phyloP scores from a whole-genome alignment of 257 asterid species.

The Solanum chiquidenum region DNA sequence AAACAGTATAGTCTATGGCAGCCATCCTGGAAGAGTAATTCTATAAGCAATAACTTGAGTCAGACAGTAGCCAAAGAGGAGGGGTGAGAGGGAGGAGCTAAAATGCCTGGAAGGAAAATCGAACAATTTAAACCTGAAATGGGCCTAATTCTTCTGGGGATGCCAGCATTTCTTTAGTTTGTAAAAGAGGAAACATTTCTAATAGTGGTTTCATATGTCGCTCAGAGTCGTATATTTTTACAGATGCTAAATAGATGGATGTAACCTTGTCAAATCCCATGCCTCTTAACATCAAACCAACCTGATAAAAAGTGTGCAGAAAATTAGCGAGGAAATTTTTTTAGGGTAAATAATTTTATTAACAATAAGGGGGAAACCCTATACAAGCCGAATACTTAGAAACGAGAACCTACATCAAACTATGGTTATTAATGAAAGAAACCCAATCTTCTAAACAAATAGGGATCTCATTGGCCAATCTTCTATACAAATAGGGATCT shows the following conservation, averaged over 20 bases:
- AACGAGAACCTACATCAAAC: neutral
- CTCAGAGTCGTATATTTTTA: conserved; percentile 82
- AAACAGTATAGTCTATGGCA: conserved; percentile 95
- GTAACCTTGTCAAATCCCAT: conserved; percentile 91
- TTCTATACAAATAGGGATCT: neutral
- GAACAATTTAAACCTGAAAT: conserved; percentile 57
- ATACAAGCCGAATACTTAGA: neutral
- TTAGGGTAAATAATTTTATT: neutral
- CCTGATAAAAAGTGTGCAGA: conserved; percentile 42
- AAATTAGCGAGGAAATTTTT: neutral
- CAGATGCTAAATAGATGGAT: conserved; percentile 89
- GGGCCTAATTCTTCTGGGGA: conserved; percentile 77
- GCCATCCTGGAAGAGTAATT: conserved; percentile 97
- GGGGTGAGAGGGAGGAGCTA: neutral
- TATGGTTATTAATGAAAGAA: neutral
- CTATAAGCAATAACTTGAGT: conserved; percentile 40
- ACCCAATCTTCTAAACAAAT: neutral
- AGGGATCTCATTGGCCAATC: neutral
- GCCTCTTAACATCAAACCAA: conserved; percentile 95
- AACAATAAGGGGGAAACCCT: neutral
- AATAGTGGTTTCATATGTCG: conserved; percentile 86
- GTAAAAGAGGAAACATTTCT: conserved; percentile 90
- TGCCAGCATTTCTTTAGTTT: conserved; percentile 88
- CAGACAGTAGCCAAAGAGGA: conserved; percentile 6
- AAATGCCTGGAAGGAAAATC: neutral